Evolutionary conservation across 176 grass and related monocot species (phyloP).

Genomic region (Echinochloa phyllopogon): DNA sequence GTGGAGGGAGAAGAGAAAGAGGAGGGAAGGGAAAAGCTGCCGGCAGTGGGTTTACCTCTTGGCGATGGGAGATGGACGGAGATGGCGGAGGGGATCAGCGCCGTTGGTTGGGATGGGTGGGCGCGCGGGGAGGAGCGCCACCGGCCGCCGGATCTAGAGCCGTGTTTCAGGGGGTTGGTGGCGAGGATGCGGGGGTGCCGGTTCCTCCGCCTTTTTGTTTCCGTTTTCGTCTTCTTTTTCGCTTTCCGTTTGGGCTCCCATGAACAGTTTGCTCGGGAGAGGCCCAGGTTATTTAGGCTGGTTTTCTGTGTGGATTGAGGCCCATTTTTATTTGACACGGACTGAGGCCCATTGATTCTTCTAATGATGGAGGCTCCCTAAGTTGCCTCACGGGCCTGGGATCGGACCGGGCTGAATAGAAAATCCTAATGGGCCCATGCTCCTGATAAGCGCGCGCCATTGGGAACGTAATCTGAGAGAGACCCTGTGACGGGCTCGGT

Average conservation of each 20-base stretch:
- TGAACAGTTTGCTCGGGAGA: background rate
- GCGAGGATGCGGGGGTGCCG: background rate
- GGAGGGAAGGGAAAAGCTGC: background rate
- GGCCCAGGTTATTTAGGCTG: background rate
- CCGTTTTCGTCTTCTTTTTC: background rate
- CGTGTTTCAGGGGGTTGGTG: background rate
- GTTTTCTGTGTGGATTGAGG: background rate
- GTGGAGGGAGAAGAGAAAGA: background rate
- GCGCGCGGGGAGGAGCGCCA: conserved; percentile 27
- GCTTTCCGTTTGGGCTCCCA: background rate
- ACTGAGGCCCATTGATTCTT: background rate
- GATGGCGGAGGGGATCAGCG: conserved; percentile 60
- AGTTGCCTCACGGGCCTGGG: background rate
- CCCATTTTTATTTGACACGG: too few relatives aligned
- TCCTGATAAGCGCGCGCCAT: too few relatives aligned
- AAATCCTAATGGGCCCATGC: too few relatives aligned
- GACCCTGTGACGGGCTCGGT: background rate
- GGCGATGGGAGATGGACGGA: conserved; percentile 28
- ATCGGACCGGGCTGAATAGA: background rate
- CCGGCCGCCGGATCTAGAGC: conserved; percentile 62
- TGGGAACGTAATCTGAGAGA: background rate
- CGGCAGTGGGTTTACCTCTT: conserved; percentile 30
- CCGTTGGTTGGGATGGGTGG: conserved; percentile 51
- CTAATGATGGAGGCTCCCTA: too few relatives aligned
- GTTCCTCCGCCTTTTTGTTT: background rate